These are phyloP conservation scores for Conoideocrella luteorostrata DNA, from an alignment of 2,329 filamentous ascomycete genomes.

Conservation along the genomic window DNA sequence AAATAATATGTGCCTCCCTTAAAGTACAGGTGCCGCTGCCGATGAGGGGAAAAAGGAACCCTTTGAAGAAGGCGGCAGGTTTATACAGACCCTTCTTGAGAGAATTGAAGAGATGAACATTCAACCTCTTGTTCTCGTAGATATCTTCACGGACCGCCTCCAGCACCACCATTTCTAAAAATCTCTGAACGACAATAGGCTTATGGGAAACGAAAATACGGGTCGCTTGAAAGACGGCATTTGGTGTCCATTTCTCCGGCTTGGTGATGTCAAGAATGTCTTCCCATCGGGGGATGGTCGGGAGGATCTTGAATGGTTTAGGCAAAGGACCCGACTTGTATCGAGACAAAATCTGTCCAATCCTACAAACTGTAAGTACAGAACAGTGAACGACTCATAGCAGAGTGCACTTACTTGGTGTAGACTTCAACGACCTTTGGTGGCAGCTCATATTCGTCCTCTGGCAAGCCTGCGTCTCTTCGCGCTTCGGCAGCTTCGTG, in stretches of 20 bases:
- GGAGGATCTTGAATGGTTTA: constrained; percentile 96
- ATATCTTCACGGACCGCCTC: constrained; percentile 93
- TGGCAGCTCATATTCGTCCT: constrained; percentile 81
- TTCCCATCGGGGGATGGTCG: constrained; percentile 85
- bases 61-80: constrained; percentile 94
- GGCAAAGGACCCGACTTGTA: constrained; percentile 96
- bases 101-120: constrained; percentile 88
- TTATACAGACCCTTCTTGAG: constrained; percentile 92
- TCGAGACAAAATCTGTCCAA: constrained; percentile 80
- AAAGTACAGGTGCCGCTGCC: constrained; percentile 82
- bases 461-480: constrained; percentile 45
- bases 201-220: constrained; percentile 86
- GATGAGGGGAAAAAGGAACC: constrained; percentile 85
- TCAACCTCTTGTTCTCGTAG: constrained; percentile 87
- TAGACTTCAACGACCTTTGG: constrained; percentile 93
- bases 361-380: constrained; percentile 39
- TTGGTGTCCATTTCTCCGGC: constrained; percentile 67
- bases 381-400: not conserved
- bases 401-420: constrained; percentile 56
- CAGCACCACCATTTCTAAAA: constrained; percentile 79
- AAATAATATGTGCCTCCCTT: constrained; percentile 86
- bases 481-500: constrained; percentile 65
- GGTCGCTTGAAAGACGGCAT: constrained; percentile 80
- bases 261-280: constrained; percentile 79
- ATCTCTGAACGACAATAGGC: constrained; percentile 72